Evolutionary conservation across 305 asterid genomes (phyloP).

Genomic region (Fraxinus nigra): DNA sequence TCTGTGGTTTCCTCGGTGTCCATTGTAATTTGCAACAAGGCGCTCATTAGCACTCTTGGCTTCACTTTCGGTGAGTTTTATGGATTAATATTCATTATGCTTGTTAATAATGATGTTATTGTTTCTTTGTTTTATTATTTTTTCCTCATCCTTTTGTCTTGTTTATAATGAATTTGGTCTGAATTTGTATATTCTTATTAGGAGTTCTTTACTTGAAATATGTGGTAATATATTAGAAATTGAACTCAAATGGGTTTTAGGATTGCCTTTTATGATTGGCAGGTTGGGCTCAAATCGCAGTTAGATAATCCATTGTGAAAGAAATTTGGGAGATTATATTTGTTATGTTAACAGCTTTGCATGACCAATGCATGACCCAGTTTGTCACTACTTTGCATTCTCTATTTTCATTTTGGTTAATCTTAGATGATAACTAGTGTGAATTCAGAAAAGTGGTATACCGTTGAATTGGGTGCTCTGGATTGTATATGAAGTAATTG

Average conservation of each 20-base stretch:
- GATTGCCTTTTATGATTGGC: not conserved
- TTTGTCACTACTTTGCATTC: constrained; percentile 15
- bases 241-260: not conserved
- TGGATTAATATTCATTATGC: not conserved
- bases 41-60: constrained; percentile 77
- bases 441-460: not conserved
- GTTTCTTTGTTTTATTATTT: not conserved
- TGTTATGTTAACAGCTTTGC: not conserved
- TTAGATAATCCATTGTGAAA: not conserved
- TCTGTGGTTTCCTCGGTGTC: constrained; percentile 90
- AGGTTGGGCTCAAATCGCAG: not conserved
- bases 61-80: constrained; percentile 71
- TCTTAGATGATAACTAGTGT: not conserved
- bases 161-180: not conserved
- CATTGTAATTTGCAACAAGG: constrained; percentile 92
- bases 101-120: not conserved
- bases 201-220: not conserved
- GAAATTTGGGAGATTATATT: not conserved
- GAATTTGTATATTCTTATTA: not conserved
- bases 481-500: constrained; percentile 4
- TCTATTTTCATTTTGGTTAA: constrained; percentile 1
- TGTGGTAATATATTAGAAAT: not conserved
- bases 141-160: not conserved
- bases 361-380: not conserved
- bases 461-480: not conserved